Conservation (phyloP, 2,329 filamentous ascomycete genomes). For the Juglanconis sp. region DNA sequence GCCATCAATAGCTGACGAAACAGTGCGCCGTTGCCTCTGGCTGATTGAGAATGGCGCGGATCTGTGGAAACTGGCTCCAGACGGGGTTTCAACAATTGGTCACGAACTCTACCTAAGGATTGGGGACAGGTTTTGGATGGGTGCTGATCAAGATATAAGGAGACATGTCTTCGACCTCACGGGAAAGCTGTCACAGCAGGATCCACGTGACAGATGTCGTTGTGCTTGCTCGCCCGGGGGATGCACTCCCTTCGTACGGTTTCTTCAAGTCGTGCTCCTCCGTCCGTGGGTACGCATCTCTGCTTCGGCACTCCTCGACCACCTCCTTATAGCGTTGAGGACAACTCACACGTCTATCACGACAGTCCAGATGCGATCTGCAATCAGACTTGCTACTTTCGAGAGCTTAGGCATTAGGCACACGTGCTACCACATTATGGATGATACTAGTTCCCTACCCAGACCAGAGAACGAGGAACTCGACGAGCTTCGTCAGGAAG, state of each 20-base stretch:
- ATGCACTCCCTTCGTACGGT: conserved; percentile 3
- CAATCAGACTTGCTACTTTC: conserved; percentile 1
- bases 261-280: background rate
- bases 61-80: background rate
- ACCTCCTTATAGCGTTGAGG: background rate
- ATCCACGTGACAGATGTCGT: background rate
- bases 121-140: background rate
- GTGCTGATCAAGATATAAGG: background rate
- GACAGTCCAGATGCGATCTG: background rate
- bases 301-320: background rate
- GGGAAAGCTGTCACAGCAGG: background rate
- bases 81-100: background rate
- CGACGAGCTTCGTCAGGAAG: background rate
- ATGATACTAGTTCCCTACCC: too few relatives aligned
- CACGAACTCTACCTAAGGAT: background rate
- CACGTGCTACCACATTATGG: background rate
- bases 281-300: background rate
- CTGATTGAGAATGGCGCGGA: background rate
- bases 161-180: background rate
- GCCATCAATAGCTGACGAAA: too few relatives aligned
- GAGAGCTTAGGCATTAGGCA: background rate
- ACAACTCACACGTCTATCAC: background rate
- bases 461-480: background rate
- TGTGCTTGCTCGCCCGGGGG: conserved; percentile 3
- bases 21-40: background rate